These are phyloP conservation scores for Glaciozyma antarctica DNA, from an alignment of 768 basidiomycete species.

Conservation along the genomic window DNA sequence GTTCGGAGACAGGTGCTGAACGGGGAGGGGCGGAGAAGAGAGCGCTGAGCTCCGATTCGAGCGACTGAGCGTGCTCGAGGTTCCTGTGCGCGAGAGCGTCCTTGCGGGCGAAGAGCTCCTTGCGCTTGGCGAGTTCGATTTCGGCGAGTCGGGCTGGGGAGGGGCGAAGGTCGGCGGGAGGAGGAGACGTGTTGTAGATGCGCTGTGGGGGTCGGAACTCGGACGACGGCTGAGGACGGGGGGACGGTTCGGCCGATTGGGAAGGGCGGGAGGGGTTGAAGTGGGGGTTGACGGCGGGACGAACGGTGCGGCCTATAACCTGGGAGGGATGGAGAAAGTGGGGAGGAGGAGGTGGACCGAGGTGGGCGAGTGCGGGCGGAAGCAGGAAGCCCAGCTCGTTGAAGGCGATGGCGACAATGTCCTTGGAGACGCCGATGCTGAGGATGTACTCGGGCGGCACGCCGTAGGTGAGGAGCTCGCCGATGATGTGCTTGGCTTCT, in stretches of 20 bases:
- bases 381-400: conserved; percentile 14
- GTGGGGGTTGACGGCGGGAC: neutral
- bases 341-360: neutral
- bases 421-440: conserved; percentile 22
- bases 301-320: neutral
- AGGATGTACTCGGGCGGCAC: conserved; percentile 25
- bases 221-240: neutral
- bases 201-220: too few relatives aligned
- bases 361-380: conserved; percentile 2
- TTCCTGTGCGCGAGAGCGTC: neutral
- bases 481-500: conserved; percentile 19
- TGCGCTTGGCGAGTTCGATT: neutral
- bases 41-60: neutral
- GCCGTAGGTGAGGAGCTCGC: conserved; percentile 18
- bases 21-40: neutral
- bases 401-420: conserved; percentile 17
- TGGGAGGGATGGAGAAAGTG: neutral
- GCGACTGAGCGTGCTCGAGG: neutral
- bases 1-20: neutral
- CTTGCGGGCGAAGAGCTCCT: neutral
- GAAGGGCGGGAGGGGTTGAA: neutral
- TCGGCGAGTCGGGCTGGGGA: neutral
- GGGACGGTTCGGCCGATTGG: neutral
- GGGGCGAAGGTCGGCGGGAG: neutral
- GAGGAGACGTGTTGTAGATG: neutral